Conservation (phyloP, 352 stramenopile genomes). For the Discostella stelligera region DNA sequence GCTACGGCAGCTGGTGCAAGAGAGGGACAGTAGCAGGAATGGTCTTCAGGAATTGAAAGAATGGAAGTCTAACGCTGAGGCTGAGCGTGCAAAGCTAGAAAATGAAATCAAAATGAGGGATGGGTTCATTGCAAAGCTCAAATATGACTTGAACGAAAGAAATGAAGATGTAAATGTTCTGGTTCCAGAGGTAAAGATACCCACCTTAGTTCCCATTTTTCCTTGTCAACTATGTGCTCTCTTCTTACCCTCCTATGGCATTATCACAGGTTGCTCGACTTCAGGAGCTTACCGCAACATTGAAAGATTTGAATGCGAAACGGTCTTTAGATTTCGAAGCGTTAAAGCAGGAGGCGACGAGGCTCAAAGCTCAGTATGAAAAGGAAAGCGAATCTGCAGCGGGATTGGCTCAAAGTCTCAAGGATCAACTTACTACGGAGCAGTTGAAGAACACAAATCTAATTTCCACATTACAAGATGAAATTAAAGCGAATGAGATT, state of each 20-base stretch:
- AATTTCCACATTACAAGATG: constrained; percentile 34
- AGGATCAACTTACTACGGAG: constrained; percentile 15
- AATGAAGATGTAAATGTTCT: constrained; percentile 45
- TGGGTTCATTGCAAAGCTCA: constrained; percentile 27
- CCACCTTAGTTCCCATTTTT: neutral
- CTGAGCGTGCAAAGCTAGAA: constrained; percentile 15
- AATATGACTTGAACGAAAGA: constrained; percentile 28
- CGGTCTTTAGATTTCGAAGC: constrained; percentile 25
- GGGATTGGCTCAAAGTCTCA: constrained; percentile 27
- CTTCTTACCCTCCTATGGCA: neutral
- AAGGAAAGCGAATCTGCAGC: constrained; percentile 27
- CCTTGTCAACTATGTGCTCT: constrained; percentile 3
- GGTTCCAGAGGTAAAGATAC: constrained; percentile 32
- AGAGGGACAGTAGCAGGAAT: constrained; percentile 27
- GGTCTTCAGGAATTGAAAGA: constrained; percentile 40
- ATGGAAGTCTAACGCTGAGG: constrained; percentile 43
- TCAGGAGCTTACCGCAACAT: constrained; percentile 31
- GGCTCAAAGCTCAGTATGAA: constrained; percentile 39
- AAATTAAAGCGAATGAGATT: constrained; percentile 30
- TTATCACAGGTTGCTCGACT: constrained; percentile 34
- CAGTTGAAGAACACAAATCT: constrained; percentile 39
- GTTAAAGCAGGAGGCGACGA: constrained; percentile 29
- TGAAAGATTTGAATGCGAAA: constrained; percentile 38
- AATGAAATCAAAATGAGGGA: constrained; percentile 31
- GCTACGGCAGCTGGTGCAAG: constrained; percentile 23